Percentiles rank a stretch among this genome's conserved stretches.
phyloP scores from a whole-genome alignment of 2,329 filamentous ascomycete genomes.

The Alternaria sp. region DNA sequence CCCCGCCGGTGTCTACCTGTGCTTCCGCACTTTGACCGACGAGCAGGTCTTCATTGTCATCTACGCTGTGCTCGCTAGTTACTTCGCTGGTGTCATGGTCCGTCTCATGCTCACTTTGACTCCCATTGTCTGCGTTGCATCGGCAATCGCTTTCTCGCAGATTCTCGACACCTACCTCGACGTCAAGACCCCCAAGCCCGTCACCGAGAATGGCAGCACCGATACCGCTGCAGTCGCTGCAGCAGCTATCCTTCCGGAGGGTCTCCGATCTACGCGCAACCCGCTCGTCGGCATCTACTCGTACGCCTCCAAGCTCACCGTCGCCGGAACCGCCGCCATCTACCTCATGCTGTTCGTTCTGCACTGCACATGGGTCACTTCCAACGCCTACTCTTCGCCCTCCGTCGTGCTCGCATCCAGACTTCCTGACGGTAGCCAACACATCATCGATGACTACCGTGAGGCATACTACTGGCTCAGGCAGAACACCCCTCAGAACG shows the following conservation, averaged over 20 bases:
- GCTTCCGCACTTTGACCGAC: conserved; percentile 90
- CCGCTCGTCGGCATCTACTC: conserved; percentile 86
- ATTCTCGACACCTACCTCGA: conserved; percentile 87
- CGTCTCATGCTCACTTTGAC: conserved; percentile 97
- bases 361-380: conserved; percentile 99
- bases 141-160: conserved; percentile 84
- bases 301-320: conserved; percentile 76
- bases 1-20: conserved; percentile 97
- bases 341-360: conserved; percentile 94
- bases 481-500: conserved; percentile 92
- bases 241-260: conserved; percentile 59
- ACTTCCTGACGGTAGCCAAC: conserved; percentile 91
- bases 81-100: conserved; percentile 99
- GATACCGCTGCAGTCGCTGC: conserved; percentile 49
- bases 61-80: conserved; percentile 94
- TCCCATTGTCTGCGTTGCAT: conserved; percentile 92
- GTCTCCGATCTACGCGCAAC: conserved; percentile 72
- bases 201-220: conserved; percentile 48
- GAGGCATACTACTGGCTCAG: conserved; percentile 99
- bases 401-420: conserved; percentile 94
- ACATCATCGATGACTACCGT: conserved; percentile 99
- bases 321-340: conserved; percentile 73
- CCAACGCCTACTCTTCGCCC: conserved; percentile 97
- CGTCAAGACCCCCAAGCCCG: conserved; percentile 64
- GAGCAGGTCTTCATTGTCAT: conserved; percentile 98